phyloP scores from a whole-genome alignment of 805 yeast species.

The Wickerhamiella brachini region DNA sequence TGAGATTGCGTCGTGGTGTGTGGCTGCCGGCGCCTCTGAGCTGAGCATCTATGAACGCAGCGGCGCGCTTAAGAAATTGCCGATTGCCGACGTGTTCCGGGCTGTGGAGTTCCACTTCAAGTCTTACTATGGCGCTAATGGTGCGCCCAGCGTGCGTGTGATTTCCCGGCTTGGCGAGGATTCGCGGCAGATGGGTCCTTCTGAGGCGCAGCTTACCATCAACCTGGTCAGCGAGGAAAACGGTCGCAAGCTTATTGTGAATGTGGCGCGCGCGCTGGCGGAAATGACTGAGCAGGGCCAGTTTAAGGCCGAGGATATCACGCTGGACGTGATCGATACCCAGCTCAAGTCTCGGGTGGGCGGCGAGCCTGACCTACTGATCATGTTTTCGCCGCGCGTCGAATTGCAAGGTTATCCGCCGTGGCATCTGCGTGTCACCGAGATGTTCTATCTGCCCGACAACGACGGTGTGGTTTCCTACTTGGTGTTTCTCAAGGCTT shows the following conservation, averaged over 20 bases:
- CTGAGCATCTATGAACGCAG: constrained; percentile 67
- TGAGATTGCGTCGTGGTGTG: constrained; percentile 73
- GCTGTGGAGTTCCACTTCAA: constrained; percentile 46
- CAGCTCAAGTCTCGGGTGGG: constrained; percentile 52
- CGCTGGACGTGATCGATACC: constrained; percentile 54
- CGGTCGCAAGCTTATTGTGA: constrained; percentile 84
- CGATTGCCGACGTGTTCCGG: constrained; percentile 32
- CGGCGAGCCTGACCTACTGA: constrained; percentile 79
- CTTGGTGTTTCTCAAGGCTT: constrained; percentile 52
- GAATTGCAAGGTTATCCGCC: constrained; percentile 95
- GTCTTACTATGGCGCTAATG: constrained; percentile 52
- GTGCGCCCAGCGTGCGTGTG: constrained; percentile 25
- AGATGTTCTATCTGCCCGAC: constrained; percentile 83
- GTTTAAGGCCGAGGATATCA: constrained; percentile 50
- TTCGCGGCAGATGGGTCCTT: neutral
- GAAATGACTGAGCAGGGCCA: constrained; percentile 53
- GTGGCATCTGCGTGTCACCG: constrained; percentile 88
- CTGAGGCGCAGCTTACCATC: constrained; percentile 34
- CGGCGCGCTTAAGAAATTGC: constrained; percentile 42
- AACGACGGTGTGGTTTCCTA: constrained; percentile 62
- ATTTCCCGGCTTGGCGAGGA: constrained; percentile 42
- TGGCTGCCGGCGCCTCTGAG: constrained; percentile 71
- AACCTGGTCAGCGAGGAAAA: constrained; percentile 59
- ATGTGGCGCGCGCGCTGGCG: constrained; percentile 73
- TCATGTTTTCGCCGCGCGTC: constrained; percentile 72